A percentile compares a stretch with the other conserved stretches of the same genome.
Conservation (phyloP, 768 basidiomycete species). For the Rhodotorula diobovata region DNA sequence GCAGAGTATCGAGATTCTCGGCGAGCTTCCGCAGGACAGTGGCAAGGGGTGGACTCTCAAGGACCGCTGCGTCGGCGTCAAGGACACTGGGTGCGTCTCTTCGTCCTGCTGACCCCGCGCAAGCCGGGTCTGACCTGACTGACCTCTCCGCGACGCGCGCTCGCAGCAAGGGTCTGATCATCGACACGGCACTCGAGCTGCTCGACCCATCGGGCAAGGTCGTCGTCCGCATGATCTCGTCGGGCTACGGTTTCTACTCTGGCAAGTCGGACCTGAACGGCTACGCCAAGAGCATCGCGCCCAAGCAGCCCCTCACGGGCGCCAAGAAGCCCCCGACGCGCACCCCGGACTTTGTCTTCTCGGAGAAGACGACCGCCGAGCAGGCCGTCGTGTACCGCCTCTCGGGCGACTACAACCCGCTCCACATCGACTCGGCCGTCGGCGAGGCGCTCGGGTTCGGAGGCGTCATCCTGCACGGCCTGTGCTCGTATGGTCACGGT, state of each 20-base stretch:
- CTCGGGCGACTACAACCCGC: constrained; percentile 69
- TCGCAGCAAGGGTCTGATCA: constrained; percentile 38
- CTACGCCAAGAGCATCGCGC: constrained; percentile 61
- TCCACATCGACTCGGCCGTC: constrained; percentile 69
- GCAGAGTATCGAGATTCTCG: constrained; percentile 73
- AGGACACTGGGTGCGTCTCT: constrained; percentile 62
- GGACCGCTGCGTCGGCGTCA: constrained; percentile 62
- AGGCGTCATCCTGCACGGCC: constrained; percentile 77
- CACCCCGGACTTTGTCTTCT: constrained; percentile 59
- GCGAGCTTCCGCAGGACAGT: constrained; percentile 68
- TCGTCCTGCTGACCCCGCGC: constrained; percentile 41
- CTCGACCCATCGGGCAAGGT: constrained; percentile 60
- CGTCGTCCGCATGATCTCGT: constrained; percentile 62
- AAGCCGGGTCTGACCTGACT: no score
- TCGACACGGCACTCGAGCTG: constrained; percentile 45
- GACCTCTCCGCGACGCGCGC: neutral
- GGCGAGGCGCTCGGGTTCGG: constrained; percentile 74
- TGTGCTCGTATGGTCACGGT: constrained; percentile 65
- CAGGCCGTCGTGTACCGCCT: constrained; percentile 69
- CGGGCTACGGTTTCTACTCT: constrained; percentile 58
- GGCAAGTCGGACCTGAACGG: constrained; percentile 62
- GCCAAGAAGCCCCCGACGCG: constrained; percentile 57
- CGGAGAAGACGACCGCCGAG: constrained; percentile 59
- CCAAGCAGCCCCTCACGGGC: constrained; percentile 60
- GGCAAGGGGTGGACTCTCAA: constrained; percentile 75